These are phyloP conservation scores for Diaporthe destruens DNA, from an alignment of 2,329 filamentous ascomycete species.

Conservation along the genomic window DNA sequence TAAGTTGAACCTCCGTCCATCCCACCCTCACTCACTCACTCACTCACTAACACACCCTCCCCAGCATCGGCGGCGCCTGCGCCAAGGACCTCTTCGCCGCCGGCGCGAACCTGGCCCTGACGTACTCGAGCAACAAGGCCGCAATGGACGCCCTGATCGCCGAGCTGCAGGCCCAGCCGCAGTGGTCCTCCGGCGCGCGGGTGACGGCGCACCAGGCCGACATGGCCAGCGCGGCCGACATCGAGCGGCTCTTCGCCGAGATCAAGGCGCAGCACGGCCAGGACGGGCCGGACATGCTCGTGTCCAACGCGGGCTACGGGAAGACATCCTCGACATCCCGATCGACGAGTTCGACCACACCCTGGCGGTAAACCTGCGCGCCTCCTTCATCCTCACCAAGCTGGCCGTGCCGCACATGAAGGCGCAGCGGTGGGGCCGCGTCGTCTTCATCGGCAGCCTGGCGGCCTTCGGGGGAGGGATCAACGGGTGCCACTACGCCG, in stretches of 20 bases:
- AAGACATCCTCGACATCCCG: conserved; percentile 70
- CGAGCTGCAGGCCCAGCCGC: conserved; percentile 53
- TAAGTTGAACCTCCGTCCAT: conserved; percentile 49
- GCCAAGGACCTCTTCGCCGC: conserved; percentile 66
- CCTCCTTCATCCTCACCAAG: conserved; percentile 73
- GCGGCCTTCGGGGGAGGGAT: conserved; percentile 73
- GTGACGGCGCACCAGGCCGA: conserved; percentile 71
- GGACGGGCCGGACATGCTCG: conserved; percentile 69
- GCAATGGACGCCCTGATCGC: conserved; percentile 59
- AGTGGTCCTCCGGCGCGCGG: conserved; percentile 51
- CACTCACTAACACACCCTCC: conserved; percentile 25
- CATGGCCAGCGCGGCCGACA: conserved; percentile 65
- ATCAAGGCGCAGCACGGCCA: conserved; percentile 65
- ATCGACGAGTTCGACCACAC: conserved; percentile 75
- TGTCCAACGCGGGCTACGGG: conserved; percentile 76
- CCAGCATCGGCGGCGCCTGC: conserved; percentile 71
- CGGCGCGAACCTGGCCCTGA: conserved; percentile 68
- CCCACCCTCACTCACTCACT: neutral
- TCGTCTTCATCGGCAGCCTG: conserved; percentile 74
- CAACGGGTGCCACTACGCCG: conserved; percentile 72
- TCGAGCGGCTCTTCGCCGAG: conserved; percentile 66
- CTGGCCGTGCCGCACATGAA: conserved; percentile 72
- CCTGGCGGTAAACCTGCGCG: conserved; percentile 71
- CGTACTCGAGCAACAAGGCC: conserved; percentile 66
- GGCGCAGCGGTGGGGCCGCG: conserved; percentile 70